A percentile compares a stretch with the other conserved stretches of the same genome.
Evolutionary conservation across 1,284 basidiomycete species (phyloP).

Genomic region (Hemileia vastatrix): DNA sequence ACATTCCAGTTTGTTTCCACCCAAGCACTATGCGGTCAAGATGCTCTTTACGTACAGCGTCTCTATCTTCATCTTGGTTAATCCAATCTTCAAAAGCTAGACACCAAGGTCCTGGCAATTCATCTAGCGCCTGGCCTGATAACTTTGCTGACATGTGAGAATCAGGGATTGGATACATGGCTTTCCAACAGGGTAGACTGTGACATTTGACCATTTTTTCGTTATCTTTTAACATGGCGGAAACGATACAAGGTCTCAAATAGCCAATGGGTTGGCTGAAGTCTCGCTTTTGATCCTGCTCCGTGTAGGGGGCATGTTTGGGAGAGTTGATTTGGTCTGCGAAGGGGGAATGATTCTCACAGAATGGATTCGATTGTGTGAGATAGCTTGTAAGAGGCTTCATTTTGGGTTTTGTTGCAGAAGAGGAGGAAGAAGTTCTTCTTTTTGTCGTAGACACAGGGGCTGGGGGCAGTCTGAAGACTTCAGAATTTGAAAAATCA

Average conservation of each 20-base stretch:
- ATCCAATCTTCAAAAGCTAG: constrained; percentile 55
- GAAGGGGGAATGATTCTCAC: background rate
- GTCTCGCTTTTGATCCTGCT: background rate
- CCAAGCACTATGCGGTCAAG: constrained; percentile 39
- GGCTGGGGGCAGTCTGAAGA: too few species aligned
- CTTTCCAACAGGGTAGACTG: constrained; percentile 13
- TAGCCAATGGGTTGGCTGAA: constrained; percentile 9
- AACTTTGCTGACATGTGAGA: too few species aligned
- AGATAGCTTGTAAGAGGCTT: constrained; percentile 1
- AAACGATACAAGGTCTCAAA: constrained; percentile 12
- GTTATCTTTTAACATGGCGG: constrained; percentile 13
- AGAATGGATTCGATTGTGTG: background rate
- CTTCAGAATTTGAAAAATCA: too few species aligned
- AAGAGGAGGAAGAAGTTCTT: background rate
- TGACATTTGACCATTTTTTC: constrained; percentile 3
- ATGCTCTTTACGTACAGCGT: constrained; percentile 36
- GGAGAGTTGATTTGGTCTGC: background rate
- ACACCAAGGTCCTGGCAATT: background rate
- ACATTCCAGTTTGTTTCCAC: constrained; percentile 45
- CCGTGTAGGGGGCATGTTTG: background rate
- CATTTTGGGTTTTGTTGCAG: background rate
- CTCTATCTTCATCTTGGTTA: constrained; percentile 51
- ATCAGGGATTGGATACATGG: constrained; percentile 2
- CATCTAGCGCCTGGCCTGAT: too few species aligned
- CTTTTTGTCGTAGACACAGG: too few species aligned